A percentile compares a stretch with the other conserved stretches of the same genome.
Conservation (phyloP, 1,284 basidiomycete species). For the Austroboletus niveus region DNA sequence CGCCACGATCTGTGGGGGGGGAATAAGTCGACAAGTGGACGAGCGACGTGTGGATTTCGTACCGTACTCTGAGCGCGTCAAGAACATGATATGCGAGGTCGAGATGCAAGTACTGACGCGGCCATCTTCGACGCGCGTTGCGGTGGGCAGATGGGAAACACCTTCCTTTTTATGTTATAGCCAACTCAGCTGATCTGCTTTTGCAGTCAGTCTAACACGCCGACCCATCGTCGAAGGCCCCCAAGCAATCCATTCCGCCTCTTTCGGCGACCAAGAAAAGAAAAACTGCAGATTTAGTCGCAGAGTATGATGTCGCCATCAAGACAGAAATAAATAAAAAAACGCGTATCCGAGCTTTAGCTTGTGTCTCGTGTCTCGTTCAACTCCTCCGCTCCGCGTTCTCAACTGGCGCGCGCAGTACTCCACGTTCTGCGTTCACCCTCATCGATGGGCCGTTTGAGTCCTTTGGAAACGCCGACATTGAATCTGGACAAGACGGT, state of each 20-base stretch:
- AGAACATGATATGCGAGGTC: conserved; percentile 63
- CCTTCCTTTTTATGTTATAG: conserved; percentile 22
- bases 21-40: background rate
- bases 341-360: conserved; percentile 73
- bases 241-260: conserved; percentile 58
- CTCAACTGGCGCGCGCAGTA: conserved; percentile 45
- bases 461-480: background rate
- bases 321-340: conserved; percentile 78
- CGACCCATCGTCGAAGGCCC: conserved; percentile 68
- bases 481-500: conserved; percentile 51
- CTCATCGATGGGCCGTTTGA: conserved; percentile 24
- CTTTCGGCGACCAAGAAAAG: conserved; percentile 76
- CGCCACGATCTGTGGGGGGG: conserved; percentile 77
- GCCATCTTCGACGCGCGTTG: conserved; percentile 31
- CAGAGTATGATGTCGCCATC: conserved; percentile 91
- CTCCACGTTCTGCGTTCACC: conserved; percentile 93
- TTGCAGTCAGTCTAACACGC: conserved; percentile 70
- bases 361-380: conserved; percentile 57
- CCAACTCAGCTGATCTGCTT: conserved; percentile 46
- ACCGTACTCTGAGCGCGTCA: conserved; percentile 94
- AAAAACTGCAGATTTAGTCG: conserved; percentile 91
- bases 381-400: no score
- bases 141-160: conserved; percentile 26
- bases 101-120: conserved; percentile 7
- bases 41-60: conserved; percentile 14